Evolutionary conservation across 192 early-diverging fungal genomes (phyloP).

Genomic region (Coemansia sp.): DNA sequence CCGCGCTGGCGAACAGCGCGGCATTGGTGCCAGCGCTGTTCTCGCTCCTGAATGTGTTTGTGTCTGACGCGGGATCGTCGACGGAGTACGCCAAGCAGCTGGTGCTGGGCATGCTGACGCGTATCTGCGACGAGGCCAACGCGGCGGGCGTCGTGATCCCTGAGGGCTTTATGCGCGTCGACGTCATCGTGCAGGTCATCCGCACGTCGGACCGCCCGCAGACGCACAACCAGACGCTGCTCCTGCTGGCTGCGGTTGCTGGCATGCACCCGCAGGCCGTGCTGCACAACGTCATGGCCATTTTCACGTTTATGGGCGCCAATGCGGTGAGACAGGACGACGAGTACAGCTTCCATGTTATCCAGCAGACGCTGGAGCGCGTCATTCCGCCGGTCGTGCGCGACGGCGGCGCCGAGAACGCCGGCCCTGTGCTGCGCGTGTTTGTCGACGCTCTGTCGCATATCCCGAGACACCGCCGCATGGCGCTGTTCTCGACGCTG

Average conservation of each 20-base stretch:
- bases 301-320: slow-evolving; percentile 98
- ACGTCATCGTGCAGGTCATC: slow-evolving; percentile 86
- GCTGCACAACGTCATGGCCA: slow-evolving; percentile 91
- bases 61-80: slow-evolving; percentile 59
- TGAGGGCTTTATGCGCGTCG: slow-evolving; percentile 77
- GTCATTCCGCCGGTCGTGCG: slow-evolving; percentile 79
- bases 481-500: slow-evolving; percentile 83
- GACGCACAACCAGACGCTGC: slow-evolving; percentile 87
- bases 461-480: slow-evolving; percentile 91
- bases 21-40: slow-evolving; percentile 72
- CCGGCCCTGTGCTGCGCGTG: slow-evolving; percentile 80
- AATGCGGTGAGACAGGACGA: slow-evolving; percentile 96
- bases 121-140: slow-evolving; percentile 54
- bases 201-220: slow-evolving; percentile 90
- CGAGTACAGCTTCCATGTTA: slow-evolving; percentile 94
- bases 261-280: slow-evolving; percentile 80
- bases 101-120: slow-evolving; percentile 68
- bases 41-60: slow-evolving; percentile 67
- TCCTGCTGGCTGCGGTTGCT: slow-evolving; percentile 87
- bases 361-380: slow-evolving; percentile 85
- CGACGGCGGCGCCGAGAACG: slow-evolving; percentile 46
- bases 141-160: slow-evolving; percentile 12
- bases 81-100: slow-evolving; percentile 90
- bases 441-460: slow-evolving; percentile 92
- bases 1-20: slow-evolving; percentile 51